Evolutionary conservation across 2,329 filamentous ascomycete species (phyloP), one percentile per base, ranked within the genome.

Genomic region (Cryphonectria parasitica): DNA sequence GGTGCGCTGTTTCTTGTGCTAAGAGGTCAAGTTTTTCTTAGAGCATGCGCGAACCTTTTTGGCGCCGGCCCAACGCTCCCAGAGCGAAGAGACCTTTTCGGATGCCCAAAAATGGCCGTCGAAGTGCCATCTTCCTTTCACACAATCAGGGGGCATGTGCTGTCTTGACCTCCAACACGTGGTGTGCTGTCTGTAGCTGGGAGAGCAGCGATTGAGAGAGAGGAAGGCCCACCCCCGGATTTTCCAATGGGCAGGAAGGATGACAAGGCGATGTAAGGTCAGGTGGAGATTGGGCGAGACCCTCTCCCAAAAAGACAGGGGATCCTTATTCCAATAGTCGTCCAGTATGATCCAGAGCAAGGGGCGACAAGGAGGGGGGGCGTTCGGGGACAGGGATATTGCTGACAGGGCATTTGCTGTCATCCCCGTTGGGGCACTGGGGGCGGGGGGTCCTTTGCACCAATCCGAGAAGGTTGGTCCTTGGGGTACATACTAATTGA

Each of bases 21-120:
- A 64, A 39, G 19, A 61, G 31, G 58, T n/a, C 58, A 61, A 61
- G 58, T 61, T 61, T 61, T 61, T 61, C 34, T 22, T 61, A 61
- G 58, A 22, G 19, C 58, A 6, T 61, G 34, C 58, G 31, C 34
- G 39, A 34, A 34, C 8, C 15, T 39, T 49, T 49, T n/a, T 49
- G 45, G 58, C 34, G 58, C 31, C 58, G 58, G 58, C 22, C 7
- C 58, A n/a, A 11, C 58, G 34, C 19, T 49, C n/a, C 58, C 34
- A 22, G 19, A 36, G 11, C 4, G 45, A n/a, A 34, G 19, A 15
- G 58, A 8, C 31, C 56, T n/a, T 34, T 22, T 60, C 19, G 17
- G 5, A 8, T 22, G 6, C 19, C 19, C 17, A 22, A n/a, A 49
- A n/a, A 8, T 6, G 45, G 22, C n/a, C 7, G 0, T 7, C 7